Evolutionary conservation across 345 rosid genomes (phyloP), one percentile per base, ranked within the genome.

Genomic region (Rhodomyrtus tomentosa): DNA sequence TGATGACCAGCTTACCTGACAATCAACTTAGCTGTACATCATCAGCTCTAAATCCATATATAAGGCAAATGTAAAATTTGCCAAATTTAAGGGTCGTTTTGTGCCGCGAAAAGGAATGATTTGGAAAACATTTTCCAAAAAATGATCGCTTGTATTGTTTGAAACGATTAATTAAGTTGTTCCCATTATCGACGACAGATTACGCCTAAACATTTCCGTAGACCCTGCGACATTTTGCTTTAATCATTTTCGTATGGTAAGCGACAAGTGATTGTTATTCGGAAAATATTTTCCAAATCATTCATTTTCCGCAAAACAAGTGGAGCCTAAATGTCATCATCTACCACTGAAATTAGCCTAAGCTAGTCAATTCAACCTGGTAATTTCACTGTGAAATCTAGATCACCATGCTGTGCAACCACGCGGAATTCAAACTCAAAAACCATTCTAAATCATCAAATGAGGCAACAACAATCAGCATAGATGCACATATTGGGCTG

Each of bases 1-100:
- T 90, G 50, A 90, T 86, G 21, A 90, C 38, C 68, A 90, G 82
- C 86, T 90, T 90, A 42, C 86, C 92, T 90, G 85, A 80, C 24
- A 16, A n/a, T 56, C 76, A 42, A 49, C 7, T 48, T 50, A 42
- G 36, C 7, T 48, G 24, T 48, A 54, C 68, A 24, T 56, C 58
- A 50, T 42, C 53, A 50, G 18, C 36, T 5, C 25, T 68, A 68
- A 68, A 36, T 42, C 79, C 79, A 68, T 16, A 68, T 13, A 24
- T 4, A 36, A 36, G 25, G 25, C 10, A 32, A 68, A 36, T 40
- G 79, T 18, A 10, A 68, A 68, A 36, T 36, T 21, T 36, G 10
- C 79, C 79, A 9, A 36, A 68, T 18, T 9, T 68, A 68, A 68
- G 36, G 49, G 10, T 45, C 49, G 2, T 2, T 7, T 45, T 8